These are phyloP conservation scores for Zygosaccharomyces bailii DNA, from an alignment of 805 yeast species.

Conservation along the genomic window DNA sequence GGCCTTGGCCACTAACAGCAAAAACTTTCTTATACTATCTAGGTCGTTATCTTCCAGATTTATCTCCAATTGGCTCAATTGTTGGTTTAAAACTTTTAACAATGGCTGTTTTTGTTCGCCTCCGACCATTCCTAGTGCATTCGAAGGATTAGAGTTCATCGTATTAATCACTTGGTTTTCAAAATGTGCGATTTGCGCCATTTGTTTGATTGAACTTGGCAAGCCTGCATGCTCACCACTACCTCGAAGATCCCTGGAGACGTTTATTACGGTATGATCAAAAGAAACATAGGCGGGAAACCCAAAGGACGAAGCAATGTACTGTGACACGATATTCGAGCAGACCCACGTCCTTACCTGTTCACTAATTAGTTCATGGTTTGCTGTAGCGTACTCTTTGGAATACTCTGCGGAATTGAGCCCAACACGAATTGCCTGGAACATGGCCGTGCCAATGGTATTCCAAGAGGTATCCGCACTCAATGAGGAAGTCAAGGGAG, in stretches of 20 bases:
- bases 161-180: slow-evolving; percentile 83
- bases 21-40: slow-evolving; percentile 69
- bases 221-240: slow-evolving; percentile 36
- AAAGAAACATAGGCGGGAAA: slow-evolving; percentile 90
- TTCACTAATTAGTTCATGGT: slow-evolving; percentile 53
- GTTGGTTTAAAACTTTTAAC: slow-evolving; percentile 62
- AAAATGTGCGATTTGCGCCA: slow-evolving; percentile 79
- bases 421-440: slow-evolving; percentile 90
- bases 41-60: slow-evolving; percentile 44
- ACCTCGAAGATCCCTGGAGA: slow-evolving; percentile 36
- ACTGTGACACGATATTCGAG: slow-evolving; percentile 85
- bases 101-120: slow-evolving; percentile 72
- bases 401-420: slow-evolving; percentile 74
- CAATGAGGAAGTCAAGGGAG: slow-evolving; percentile 88
- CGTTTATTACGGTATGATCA: slow-evolving; percentile 61
- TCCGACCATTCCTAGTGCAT: slow-evolving; percentile 61
- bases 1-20: slow-evolving; percentile 69
- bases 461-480: slow-evolving; percentile 97
- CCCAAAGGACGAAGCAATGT: slow-evolving; percentile 88
- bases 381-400: slow-evolving; percentile 49
- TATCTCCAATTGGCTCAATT: slow-evolving; percentile 70
- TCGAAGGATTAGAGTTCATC: slow-evolving; percentile 65
- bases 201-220: slow-evolving; percentile 61
- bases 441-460: slow-evolving; percentile 87
- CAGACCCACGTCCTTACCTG: slow-evolving; percentile 90